Base-by-base conservation (phyloP, 495 filamentous ascomycete genomes). In the Amniculicola lignicola region DNA sequence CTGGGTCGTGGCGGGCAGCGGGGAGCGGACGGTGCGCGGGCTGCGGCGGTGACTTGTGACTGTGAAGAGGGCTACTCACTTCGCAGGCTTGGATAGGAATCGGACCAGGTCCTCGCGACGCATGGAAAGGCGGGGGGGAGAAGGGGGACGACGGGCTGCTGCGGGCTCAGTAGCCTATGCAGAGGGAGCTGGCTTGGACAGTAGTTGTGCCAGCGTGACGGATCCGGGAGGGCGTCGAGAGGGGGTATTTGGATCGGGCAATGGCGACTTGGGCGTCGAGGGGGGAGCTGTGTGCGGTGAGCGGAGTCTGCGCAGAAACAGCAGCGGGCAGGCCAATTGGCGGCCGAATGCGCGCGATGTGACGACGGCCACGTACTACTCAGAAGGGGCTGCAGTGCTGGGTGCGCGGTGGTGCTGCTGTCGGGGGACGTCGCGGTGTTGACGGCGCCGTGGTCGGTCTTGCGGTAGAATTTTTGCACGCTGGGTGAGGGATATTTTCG, bases 61-160 rank as follows among this genome's bases (percentile, higher is more conserved):
- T n/a, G n/a, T 7, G 42, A 16, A 24, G 45, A 14, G 40, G 43
- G 27, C n/a, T n/a, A 77, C 87, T 71, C 73, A 97, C 91, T 96
- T 96, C 69, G 88, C 89, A 66, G 90, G 92, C 78, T 94, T 94
- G 57, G 89, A 95, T 60, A 96, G 82, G 77, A 95, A 90, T 76
- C 89, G 88, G 67, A 96, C 82, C 63, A 96, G 84, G 72, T 95
- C 90, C 77, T 83, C 85, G 72, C 83, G 84, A 84, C 81, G 92
- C 92, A 96, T 96, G 81, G 80, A 86, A 83, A 75, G 69, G 16
- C 22, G 66, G 66, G 59, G 58, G 65, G 33, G 54, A 48, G 11
- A 19, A 37, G 6, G 37, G 36, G 39, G 36, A 53, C 51, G 51
- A 57, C 61, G 42, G 62, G 57, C 54, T 50, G 57, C 28, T 36